Base-by-base conservation (phyloP, 2,329 filamentous ascomycete species). In the Emericellopsis cladophorae region DNA sequence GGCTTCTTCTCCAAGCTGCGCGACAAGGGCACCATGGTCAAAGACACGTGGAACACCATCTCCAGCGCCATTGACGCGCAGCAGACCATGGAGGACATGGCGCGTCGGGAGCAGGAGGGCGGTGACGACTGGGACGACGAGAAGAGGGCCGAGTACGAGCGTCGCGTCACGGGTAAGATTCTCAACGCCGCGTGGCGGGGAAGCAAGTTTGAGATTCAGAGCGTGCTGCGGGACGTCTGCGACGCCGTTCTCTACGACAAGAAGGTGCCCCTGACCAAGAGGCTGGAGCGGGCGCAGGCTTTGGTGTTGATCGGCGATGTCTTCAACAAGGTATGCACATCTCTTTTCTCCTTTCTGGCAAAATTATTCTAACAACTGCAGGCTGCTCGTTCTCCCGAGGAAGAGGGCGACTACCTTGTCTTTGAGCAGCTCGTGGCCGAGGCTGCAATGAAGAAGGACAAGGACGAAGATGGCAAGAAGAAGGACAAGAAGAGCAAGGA, bases 1-100 rank as follows among this genome's bases (percentile, higher is more conserved):
- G 92, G 92, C 40, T 96, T 98, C 72, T 93, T 95, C 64, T 86
- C 80, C 43, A 77, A 88, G 41, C 74, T 98, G 52, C 93, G 92
- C 67, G 92, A 98, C 62, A 96, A 96, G 76, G 90, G 90, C 46
- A 92, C 83, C 3, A 74, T 96, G 46, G 88, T 94, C 53, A 96
- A 96, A 71, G 92, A 98, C 56, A 96, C 92, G 1, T 98, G 92
- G 92, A 90, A 85, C 56, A 98, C 92, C 24, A 95, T 98, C 57
- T 88, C 81, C 47, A 93, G 86, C 40, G 92, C 92, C 32, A 94
- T 98, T 49, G 89, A 95, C 56, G 92, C 92, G 22, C 92, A 98
- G 67, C 83, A 95, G 68, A 95, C 89, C 45, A 95, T 98, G 79
- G 90, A 98, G 67, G 90, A 95, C 62, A 96, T 98, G 92, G 89